Percentiles rank a stretch among this genome's conserved stretches.
These are phyloP conservation scores for Phytophthora boehmeriae DNA, from an alignment of 352 stramenopile genomes.

Conservation along the genomic window DNA sequence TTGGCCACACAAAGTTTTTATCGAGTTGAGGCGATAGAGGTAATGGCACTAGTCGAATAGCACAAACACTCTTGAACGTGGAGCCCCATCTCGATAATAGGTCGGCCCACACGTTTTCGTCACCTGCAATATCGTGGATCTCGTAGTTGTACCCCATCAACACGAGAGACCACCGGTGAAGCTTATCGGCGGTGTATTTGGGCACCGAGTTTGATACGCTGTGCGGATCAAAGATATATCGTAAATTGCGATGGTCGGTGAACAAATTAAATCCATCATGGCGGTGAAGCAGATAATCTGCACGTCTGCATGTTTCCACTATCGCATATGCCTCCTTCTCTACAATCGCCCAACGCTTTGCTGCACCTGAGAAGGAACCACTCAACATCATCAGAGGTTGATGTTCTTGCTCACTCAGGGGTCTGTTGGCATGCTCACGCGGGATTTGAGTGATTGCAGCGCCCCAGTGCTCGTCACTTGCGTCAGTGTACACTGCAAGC, in stretches of 20 bases:
- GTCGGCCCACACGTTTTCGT: constrained; percentile 2
- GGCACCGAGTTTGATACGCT: not conserved
- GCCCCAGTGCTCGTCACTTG: constrained; percentile 11
- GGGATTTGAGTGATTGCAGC: constrained; percentile 6
- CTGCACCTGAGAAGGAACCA: constrained; percentile 3
- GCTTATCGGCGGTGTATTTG: constrained; percentile 8
- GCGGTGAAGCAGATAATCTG: constrained; percentile 13
- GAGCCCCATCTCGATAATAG: not conserved
- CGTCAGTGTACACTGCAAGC: constrained; percentile 1
- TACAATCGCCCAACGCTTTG: constrained; percentile 1
- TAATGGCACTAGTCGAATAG: not conserved
- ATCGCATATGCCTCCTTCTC: constrained; percentile 18
- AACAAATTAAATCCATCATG: not conserved
- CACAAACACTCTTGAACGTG: not conserved
- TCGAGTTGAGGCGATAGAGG: not conserved
- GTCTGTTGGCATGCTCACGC: not conserved
- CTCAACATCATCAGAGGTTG: constrained; percentile 8
- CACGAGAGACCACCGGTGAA: constrained; percentile 10
- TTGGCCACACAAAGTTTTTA: not conserved
- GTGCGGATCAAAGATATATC: constrained; percentile 10
- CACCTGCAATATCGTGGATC: constrained; percentile 11
- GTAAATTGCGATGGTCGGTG: constrained; percentile 9
- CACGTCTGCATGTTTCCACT: constrained; percentile 4
- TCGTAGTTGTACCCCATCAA: constrained; percentile 11
- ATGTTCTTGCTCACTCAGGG: constrained; percentile 2